These are phyloP conservation scores for Arthrinium phaeospermum DNA, from an alignment of 2,329 filamentous ascomycete genomes.

Conservation along the genomic window DNA sequence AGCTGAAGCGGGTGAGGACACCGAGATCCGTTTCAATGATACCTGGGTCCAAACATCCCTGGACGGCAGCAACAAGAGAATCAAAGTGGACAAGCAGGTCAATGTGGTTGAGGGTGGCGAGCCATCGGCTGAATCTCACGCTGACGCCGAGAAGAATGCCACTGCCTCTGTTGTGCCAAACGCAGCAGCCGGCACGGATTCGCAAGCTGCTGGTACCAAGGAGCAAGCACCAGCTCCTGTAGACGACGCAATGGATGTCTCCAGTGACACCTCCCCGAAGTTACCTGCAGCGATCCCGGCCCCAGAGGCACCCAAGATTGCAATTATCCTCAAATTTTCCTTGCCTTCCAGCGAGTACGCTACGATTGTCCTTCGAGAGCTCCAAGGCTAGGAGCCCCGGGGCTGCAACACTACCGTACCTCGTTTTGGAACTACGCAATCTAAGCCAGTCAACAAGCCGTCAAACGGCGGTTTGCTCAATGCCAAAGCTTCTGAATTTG, in stretches of 20 bases:
- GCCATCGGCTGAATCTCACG: neutral
- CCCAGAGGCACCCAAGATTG: conserved; percentile 36
- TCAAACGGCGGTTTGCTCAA: neutral
- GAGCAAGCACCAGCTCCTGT: neutral
- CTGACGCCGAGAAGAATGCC: neutral
- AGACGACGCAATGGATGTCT: conserved; percentile 11
- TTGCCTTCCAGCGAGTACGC: conserved; percentile 42
- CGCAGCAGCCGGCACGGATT: neutral
- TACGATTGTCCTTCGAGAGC: conserved; percentile 40
- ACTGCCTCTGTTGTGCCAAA: neutral
- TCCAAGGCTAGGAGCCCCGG: conserved; percentile 33
- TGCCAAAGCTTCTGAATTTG: neutral
- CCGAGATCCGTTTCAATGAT: conserved; percentile 41
- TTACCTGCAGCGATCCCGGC: neutral
- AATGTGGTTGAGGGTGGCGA: neutral
- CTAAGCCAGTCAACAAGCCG: neutral
- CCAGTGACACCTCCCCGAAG: neutral
- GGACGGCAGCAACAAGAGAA: conserved; percentile 47
- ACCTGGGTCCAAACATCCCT: conserved; percentile 47
- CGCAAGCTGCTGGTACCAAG: neutral
- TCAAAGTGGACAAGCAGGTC: conserved; percentile 39
- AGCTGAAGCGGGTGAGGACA: conserved; percentile 29
- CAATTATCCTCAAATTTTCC: conserved; percentile 40
- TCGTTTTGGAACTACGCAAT: neutral
- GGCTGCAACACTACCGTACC: conserved; percentile 1